These are phyloP conservation scores for Botrytis fragariae DNA, from an alignment of 2,329 filamentous ascomycete genomes.

Conservation along the genomic window DNA sequence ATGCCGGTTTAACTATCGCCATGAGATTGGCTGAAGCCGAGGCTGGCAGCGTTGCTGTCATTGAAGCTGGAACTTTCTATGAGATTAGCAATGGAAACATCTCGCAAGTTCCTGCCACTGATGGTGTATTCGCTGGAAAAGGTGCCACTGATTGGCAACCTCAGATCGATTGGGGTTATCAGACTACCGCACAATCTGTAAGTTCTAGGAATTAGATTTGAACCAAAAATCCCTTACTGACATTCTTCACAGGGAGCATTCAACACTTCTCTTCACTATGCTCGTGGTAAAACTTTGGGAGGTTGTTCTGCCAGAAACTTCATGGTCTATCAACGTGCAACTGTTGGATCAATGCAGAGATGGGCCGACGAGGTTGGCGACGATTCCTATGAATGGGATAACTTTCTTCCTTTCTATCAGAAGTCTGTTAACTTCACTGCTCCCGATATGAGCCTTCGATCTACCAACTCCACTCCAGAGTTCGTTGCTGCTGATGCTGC, in stretches of 20 bases:
- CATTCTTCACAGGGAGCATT: slow-evolving; percentile 3
- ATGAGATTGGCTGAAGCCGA: slow-evolving; percentile 6
- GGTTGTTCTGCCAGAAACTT: slow-evolving; percentile 37
- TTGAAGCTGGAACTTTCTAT: slow-evolving; percentile 23
- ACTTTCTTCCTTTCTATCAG: slow-evolving; percentile 46
- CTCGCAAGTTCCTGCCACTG: slow-evolving; percentile 15
- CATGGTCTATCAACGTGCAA: slow-evolving; percentile 37
- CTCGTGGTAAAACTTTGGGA: slow-evolving; percentile 37
- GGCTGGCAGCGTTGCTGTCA: slow-evolving; percentile 18
- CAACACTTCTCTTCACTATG: slow-evolving; percentile 28
- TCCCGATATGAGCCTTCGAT: slow-evolving; percentile 23
- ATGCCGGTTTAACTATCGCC: slow-evolving; percentile 21
- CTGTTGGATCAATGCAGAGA: slow-evolving; percentile 39
- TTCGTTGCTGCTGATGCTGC: slow-evolving; percentile 31
- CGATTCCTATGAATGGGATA: slow-evolving; percentile 45
- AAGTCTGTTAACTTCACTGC: slow-evolving; percentile 20
- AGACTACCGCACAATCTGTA: slow-evolving; percentile 34
- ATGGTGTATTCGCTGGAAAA: slow-evolving; percentile 10
- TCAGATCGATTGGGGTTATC: slow-evolving; percentile 36
- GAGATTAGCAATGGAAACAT: slow-evolving; percentile 22
- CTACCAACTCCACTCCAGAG: slow-evolving; percentile 34
- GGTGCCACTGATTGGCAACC: slow-evolving; percentile 22
- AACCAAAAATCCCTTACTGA: neutral
- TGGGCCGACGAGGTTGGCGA: slow-evolving; percentile 46
- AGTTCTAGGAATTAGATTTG: neutral